Conservation (phyloP, 176 grass and related monocot genomes). For the Carex parvula region DNA sequence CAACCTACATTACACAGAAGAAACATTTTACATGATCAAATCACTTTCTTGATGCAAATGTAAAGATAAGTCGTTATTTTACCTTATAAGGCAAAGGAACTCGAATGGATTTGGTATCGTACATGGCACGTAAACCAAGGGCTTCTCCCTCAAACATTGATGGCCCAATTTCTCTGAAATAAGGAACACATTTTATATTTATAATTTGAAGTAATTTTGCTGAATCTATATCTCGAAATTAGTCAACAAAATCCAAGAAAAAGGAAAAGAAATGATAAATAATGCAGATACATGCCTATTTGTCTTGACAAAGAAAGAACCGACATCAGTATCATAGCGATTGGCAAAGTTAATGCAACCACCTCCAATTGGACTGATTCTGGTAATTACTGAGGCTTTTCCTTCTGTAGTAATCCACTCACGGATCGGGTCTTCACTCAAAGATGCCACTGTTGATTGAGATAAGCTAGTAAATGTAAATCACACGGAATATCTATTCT, state of each 20-base stretch:
- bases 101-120: slow-evolving; percentile 73
- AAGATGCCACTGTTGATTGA: slow-evolving; percentile 46
- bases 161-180: slow-evolving; percentile 59
- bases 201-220: not conserved
- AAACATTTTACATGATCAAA: slow-evolving; percentile 8
- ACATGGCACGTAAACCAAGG: slow-evolving; percentile 81
- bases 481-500: not conserved
- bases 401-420: slow-evolving; percentile 94
- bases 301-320: slow-evolving; percentile 85
- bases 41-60: not conserved
- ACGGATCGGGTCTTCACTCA: slow-evolving; percentile 64
- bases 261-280: not conserved
- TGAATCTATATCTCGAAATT: not conserved
- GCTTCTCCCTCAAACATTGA: slow-evolving; percentile 96
- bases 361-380: slow-evolving; percentile 65
- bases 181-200: not conserved
- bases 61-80: not conserved
- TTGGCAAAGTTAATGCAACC: slow-evolving; percentile 79
- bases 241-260: not conserved
- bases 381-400: slow-evolving; percentile 73
- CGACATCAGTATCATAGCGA: slow-evolving; percentile 64
- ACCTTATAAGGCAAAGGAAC: slow-evolving; percentile 94
- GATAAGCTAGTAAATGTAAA: not conserved
- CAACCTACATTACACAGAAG: slow-evolving; percentile 44
- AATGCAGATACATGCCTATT: slow-evolving; percentile 50